Percentiles rank a stretch among this genome's conserved stretches.
Conservation (phyloP, 208 protist species). For the Leptomonas pyrrhocoris region DNA sequence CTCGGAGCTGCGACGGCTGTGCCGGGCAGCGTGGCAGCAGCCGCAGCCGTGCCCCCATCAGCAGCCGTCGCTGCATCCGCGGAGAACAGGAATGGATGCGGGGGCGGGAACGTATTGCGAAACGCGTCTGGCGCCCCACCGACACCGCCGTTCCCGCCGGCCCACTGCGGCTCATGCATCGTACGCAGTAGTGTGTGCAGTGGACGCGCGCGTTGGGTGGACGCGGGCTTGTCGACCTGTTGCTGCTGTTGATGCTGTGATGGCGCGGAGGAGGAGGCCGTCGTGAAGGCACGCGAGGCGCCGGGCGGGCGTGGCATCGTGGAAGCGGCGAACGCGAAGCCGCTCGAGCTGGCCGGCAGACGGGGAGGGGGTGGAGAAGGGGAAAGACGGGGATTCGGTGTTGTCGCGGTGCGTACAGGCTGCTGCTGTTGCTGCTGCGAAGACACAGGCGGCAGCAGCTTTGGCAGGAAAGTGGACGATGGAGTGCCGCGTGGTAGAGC, state of each 20-base stretch:
- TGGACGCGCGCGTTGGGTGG: too few relatives aligned
- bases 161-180: too few relatives aligned
- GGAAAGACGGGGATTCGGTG: not conserved
- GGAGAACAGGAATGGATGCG: too few relatives aligned
- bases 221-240: not conserved
- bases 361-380: not conserved
- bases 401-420: not conserved
- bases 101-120: too few relatives aligned
- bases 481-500: not conserved
- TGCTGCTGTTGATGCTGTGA: not conserved
- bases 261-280: not conserved
- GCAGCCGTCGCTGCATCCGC: too few relatives aligned
- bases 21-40: not conserved
- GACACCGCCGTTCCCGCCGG: too few relatives aligned
- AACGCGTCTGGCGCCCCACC: too few relatives aligned
- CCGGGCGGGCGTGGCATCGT: not conserved
- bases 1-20: not conserved
- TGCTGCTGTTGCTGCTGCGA: conserved; percentile 3
- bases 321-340: not conserved
- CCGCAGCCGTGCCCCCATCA: not conserved
- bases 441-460: not conserved
- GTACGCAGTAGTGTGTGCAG: too few relatives aligned
- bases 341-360: not conserved
- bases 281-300: conserved; percentile 6
- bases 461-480: not conserved